Percentiles rank a stretch among this genome's conserved stretches.
Conservation (phyloP, 2,329 filamentous ascomycete genomes). For the Shiraia sp. region DNA sequence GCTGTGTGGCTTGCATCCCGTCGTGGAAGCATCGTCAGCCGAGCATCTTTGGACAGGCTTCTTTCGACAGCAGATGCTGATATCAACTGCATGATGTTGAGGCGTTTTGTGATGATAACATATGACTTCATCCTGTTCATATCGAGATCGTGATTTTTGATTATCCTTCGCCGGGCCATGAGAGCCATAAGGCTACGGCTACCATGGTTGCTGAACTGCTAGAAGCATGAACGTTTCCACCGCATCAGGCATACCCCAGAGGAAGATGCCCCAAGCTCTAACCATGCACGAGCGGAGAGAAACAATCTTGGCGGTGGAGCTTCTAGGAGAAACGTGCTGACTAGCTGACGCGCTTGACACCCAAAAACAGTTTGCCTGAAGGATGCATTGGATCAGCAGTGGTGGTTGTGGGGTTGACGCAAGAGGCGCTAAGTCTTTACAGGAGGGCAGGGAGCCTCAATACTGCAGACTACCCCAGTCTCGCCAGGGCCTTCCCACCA, state of each 20-base stretch:
- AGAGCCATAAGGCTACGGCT: no score
- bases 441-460: no score
- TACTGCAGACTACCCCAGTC: no score
- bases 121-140: no score
- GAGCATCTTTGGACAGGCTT: constrained; percentile 36
- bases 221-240: no score
- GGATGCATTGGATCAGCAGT: constrained; percentile 5
- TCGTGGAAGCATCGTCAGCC: constrained; percentile 30
- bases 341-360: constrained; percentile 11
- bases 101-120: neutral
- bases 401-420: constrained; percentile 4
- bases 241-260: no score
- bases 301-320: constrained; percentile 7
- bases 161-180: no score
- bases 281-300: constrained; percentile 4
- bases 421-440: neutral
- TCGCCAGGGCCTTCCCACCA: neutral
- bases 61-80: constrained; percentile 33
- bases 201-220: no score
- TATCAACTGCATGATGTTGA: constrained; percentile 8
- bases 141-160: no score
- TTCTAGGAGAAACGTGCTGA: constrained; percentile 2
- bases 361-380: constrained; percentile 2
- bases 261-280: neutral
- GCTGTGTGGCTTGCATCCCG: constrained; percentile 29